Conservation (phyloP, 768 basidiomycete genomes). For the Exsudoporus frostii region DNA sequence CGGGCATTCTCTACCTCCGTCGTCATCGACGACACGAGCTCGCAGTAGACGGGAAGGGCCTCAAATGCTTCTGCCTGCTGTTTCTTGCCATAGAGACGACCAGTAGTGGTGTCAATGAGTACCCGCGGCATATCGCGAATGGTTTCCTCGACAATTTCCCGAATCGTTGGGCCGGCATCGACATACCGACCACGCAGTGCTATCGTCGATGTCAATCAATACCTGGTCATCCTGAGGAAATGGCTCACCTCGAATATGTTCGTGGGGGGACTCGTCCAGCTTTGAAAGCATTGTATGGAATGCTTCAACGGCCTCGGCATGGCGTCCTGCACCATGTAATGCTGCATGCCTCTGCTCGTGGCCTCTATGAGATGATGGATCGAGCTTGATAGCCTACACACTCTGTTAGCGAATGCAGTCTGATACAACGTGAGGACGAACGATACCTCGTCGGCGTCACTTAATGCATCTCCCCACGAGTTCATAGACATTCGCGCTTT, state of each 20-base stretch:
- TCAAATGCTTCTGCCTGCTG: neutral
- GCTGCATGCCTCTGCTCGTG: too few relatives aligned
- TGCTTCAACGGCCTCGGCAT: too few relatives aligned
- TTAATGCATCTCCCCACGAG: neutral
- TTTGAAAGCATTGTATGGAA: neutral
- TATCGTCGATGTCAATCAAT: neutral
- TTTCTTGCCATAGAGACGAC: neutral
- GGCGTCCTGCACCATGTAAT: too few relatives aligned
- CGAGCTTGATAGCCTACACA: too few relatives aligned
- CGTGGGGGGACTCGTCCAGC: neutral
- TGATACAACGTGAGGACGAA: too few relatives aligned
- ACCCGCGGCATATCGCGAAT: neutral
- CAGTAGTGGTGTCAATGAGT: neutral
- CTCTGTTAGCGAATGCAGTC: too few relatives aligned
- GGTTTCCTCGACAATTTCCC: neutral
- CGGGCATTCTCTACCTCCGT: too few relatives aligned
- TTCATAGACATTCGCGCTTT: neutral
- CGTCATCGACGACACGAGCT: too few relatives aligned
- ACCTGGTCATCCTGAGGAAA: neutral
- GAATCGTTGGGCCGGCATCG: neutral
- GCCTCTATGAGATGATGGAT: too few relatives aligned
- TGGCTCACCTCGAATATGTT: neutral
- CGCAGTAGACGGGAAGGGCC: neutral
- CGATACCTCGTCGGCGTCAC: too few relatives aligned
- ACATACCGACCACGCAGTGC: neutral